Base-by-base conservation (phyloP, 257 asterid genomes). In the Gentiana straminea region DNA sequence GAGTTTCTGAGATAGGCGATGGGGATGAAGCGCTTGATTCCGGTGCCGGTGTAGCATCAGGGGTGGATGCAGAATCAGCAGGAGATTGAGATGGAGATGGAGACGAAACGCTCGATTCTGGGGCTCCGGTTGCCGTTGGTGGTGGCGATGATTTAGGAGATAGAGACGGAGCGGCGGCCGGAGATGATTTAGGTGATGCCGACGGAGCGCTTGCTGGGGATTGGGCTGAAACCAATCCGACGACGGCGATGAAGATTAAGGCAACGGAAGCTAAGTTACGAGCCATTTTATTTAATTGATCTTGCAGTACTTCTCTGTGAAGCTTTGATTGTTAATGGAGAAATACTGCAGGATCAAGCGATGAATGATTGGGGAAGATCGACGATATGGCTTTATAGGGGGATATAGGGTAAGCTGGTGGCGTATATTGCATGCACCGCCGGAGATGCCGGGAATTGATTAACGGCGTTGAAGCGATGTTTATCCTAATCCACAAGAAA, bases 181-280 rank as follows among this genome's bases (percentile, higher is more conserved):
- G 1, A 8, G 74, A 8, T 2, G 74, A 8, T 2, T 73, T 4
- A 0, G 73, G 60, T 0, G 84, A 61, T 3, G 70, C 13, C 0
- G 84, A 43, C 0, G 90, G 84, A 37, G 82, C 54, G 35, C 46
- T 10, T 52, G 55, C 43, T 0, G 92, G 92, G 8, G 84, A 56
- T 35, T 77, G 68, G 59, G 86, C 87, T 12, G 93, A 69, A 13
- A 63, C 86, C 59, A 64, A 69, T 3, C 82, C 89, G 8, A 55
- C 73, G 10, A 73, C 38, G 62, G 72, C 90, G 56, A 76, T 67
- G 62, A 81, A 59, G 59, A 80, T 33, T 37, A 81, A 46, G 13
- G 81, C 84, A 45, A 82, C 68, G 11, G 66, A 76, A 52, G 72
- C 51, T 56, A 56, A 52, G 51, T 73, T 83, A 35, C 84, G 83